Base-by-base conservation (phyloP, 2,329 filamentous ascomycete species). In the Fusarium circinatum region DNA sequence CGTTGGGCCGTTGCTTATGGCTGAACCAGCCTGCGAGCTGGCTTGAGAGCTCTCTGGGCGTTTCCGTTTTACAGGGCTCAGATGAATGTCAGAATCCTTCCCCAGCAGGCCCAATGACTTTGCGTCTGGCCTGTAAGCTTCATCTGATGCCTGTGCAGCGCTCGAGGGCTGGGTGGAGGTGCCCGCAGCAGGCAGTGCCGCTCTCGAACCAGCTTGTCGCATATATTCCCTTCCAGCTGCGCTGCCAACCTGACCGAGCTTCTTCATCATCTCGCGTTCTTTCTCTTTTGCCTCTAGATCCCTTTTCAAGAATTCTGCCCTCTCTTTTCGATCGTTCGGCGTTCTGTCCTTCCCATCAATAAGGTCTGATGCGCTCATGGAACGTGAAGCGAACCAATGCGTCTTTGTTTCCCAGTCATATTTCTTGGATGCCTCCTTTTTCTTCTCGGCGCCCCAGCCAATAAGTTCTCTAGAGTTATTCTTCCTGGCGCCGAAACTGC, bases 161-260 rank as follows among this genome's bases (percentile, higher is more conserved):
- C 51, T 74, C 42, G 74, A 65, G 15, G 65, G 62, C 24, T 80
- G 67, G 58, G 68, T 58, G 30, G 66, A 68, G 13, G 71, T 52
- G n/a, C 65, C 62, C 12, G 74, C 69, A 34, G 42, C 44, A 18
- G 73, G 55, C 8, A 52, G 49, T 39, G 44, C 60, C n/a, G 73
- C 56, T 28, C 70, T 58, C 30, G 68, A 71, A 18, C 78, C 79
- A n/a, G 80, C 65, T 32, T 74, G 81, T 60, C 84, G 86, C 87
- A 95, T 91, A 81, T 95, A 95, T 69, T 94, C 92, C 52, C 86
- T 89, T 5, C 93, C 93, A 1, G 92, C 88, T 11, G 91, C 91
- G 55, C 85, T 87, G 15, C 92, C 92, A 66, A 91, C 84, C 57
- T 88, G 84, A 15, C 89, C 89, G 6, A 96, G 85, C 74, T 89